These are phyloP conservation scores for Psilocybe cyanescens DNA, from an alignment of 768 basidiomycete genomes.

Conservation along the genomic window DNA sequence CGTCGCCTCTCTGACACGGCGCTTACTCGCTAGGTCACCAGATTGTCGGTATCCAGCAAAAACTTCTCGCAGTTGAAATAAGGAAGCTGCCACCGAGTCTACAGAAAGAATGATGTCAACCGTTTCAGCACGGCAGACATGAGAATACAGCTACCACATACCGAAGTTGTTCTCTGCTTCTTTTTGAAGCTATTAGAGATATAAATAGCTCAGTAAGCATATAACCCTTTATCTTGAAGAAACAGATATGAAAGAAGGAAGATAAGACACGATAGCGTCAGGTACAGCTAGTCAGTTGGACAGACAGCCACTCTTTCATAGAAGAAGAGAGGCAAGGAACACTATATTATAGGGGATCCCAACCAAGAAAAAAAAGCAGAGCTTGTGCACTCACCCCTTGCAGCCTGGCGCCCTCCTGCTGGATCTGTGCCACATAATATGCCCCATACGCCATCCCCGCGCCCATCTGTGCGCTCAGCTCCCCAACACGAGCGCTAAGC, in stretches of 20 bases:
- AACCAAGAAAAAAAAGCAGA: neutral
- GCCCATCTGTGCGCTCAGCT: conserved; percentile 48
- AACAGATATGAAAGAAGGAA: neutral
- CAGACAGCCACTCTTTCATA: neutral
- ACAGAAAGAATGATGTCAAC: neutral
- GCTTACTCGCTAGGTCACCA: conserved; percentile 69
- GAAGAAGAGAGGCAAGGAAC: neutral
- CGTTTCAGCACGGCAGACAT: neutral
- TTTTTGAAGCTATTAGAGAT: conserved; percentile 46
- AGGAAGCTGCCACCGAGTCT: conserved; percentile 72
- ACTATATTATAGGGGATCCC: neutral
- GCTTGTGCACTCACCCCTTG: conserved; percentile 51
- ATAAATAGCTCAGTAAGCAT: neutral
- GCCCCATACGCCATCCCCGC: conserved; percentile 46
- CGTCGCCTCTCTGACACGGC: conserved; percentile 75
- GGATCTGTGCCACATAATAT: conserved; percentile 49
- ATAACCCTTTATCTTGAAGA: neutral
- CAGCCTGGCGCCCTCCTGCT: conserved; percentile 60
- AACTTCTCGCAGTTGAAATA: conserved; percentile 80
- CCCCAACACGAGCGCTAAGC: conserved; percentile 47
- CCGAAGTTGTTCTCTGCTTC: conserved; percentile 59
- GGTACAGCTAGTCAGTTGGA: neutral
- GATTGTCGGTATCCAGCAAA: conserved; percentile 76
- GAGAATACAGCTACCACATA: conserved; percentile 26
- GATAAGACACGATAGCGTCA: neutral